phyloP scores from a whole-genome alignment of 108 stramenopile species.

The Nannochloropsis gaditana region DNA sequence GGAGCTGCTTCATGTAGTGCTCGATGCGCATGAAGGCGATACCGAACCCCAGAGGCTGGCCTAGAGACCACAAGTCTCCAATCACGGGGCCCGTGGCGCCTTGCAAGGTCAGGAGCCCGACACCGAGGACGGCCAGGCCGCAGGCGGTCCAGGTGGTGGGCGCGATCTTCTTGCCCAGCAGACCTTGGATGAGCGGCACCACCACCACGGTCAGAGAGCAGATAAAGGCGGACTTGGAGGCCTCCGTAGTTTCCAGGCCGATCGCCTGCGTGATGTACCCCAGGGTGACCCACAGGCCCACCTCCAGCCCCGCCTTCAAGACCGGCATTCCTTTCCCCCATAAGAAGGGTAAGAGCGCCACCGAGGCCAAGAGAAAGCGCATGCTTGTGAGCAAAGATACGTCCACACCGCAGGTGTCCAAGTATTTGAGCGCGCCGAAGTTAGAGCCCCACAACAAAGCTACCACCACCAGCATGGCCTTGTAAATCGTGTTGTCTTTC shows the following conservation, averaged over 20 bases:
- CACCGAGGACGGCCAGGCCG: slow-evolving; percentile 69
- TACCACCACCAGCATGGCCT: slow-evolving; percentile 37
- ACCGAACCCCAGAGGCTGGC: slow-evolving; percentile 61
- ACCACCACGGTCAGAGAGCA: slow-evolving; percentile 83
- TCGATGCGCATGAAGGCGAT: slow-evolving; percentile 75
- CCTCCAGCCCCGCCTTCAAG: slow-evolving; percentile 65
- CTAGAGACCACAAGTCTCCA: slow-evolving; percentile 49
- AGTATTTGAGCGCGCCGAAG: slow-evolving; percentile 40
- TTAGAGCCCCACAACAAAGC: slow-evolving; percentile 49
- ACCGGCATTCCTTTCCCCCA: slow-evolving; percentile 27
- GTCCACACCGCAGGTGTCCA: slow-evolving; percentile 38
- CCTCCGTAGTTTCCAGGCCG: slow-evolving; percentile 72
- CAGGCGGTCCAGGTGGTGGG: slow-evolving; percentile 34
- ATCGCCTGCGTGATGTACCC: slow-evolving; percentile 83
- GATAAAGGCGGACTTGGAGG: slow-evolving; percentile 79
- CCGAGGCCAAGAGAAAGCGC: slow-evolving; percentile 34
- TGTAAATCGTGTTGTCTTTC: slow-evolving; percentile 30
- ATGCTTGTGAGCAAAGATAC: slow-evolving; percentile 25
- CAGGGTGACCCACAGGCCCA: slow-evolving; percentile 69
- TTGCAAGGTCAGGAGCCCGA: slow-evolving; percentile 66
- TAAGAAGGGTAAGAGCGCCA: slow-evolving; percentile 26
- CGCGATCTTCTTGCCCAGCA: slow-evolving; percentile 33
- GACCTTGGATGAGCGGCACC: slow-evolving; percentile 56
- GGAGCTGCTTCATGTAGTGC: slow-evolving; percentile 64
- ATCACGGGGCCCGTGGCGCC: slow-evolving; percentile 34